Base-by-base conservation (phyloP, 306 rosid species). In the Quercus mongolica region DNA sequence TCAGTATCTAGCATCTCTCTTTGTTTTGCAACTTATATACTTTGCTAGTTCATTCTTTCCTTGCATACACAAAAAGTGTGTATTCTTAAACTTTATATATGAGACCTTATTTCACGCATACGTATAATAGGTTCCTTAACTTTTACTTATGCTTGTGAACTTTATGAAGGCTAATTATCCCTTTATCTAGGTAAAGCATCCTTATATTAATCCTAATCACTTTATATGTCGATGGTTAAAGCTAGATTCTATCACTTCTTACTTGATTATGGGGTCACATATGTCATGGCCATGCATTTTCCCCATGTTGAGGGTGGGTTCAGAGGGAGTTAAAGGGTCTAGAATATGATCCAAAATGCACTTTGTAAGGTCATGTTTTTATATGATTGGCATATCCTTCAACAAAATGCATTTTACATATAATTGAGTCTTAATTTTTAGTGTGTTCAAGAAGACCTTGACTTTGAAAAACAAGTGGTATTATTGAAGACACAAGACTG, bases 31-130 rank as follows among this genome's bases (percentile, higher is more conserved):
- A 63, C 33, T 46, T 63, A 68, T 19, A 33, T 15, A 67, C 74
- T 74, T 64, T 52, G 62, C 28, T 9, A 12, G 11, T 80, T 81
- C 81, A 87, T 90, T 85, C 92, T 82, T 89, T 87, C 25, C 95
- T 87, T 90, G 73, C 51, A 79, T 63, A 46, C 46, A 73, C 68
- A 73, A 74, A 82, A 88, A 87, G 93, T 78, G 79, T 73, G 72
- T 76, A 78, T 80, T 84, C 83, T 77, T 54, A 54, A 41, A 35
- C 68, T 74, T 57, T 70, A 64, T 41, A 70, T 58, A 73, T 33
- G 3, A 31, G 17, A 17, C 19, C 20, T 20, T 15, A 26, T 20
- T 63, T 7, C 46, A 21, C 46, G 12, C 58, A 44, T 31, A 3
- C 69, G 23, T 46, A 23, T 11, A 74, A 74, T 28, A 62, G 54